These are phyloP conservation scores for Scleromitrula shiraiana DNA, from an alignment of 2,329 filamentous ascomycete genomes.

Conservation along the genomic window DNA sequence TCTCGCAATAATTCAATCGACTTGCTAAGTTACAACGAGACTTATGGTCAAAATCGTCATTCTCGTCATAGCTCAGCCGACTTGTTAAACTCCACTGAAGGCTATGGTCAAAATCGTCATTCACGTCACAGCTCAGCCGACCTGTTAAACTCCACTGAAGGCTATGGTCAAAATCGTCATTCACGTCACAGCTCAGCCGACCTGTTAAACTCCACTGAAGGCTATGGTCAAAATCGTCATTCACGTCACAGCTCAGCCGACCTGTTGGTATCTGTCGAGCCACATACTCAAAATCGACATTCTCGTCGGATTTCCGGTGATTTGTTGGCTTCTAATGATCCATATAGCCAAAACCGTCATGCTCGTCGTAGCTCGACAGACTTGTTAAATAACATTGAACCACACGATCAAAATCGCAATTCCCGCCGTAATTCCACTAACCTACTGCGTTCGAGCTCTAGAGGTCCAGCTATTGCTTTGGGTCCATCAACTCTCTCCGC, in stretches of 20 bases:
- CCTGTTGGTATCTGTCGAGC: not conserved
- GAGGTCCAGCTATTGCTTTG: conserved; percentile 42
- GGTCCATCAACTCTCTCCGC: conserved; percentile 57
- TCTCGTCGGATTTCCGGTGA: too few relatives aligned
- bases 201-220: not conserved
- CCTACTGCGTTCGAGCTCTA: conserved; percentile 47
- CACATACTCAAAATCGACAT: not conserved
- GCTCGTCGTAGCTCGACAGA: not conserved
- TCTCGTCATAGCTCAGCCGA: conserved; percentile 42
- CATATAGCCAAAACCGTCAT: not conserved
- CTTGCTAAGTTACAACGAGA: not conserved
- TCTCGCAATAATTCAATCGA: conserved; percentile 35
- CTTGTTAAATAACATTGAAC: conserved; percentile 32
- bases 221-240: not conserved
- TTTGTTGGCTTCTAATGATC: not conserved
- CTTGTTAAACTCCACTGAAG: conserved; percentile 37
- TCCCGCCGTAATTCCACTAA: conserved; percentile 43
- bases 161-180: conserved; percentile 27
- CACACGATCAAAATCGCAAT: conserved; percentile 27
- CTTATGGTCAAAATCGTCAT: conserved; percentile 22
- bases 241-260: not conserved
- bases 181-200: conserved; percentile 31
- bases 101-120: conserved; percentile 26
- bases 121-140: conserved; percentile 42
- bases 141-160: conserved; percentile 37